Percentiles rank a stretch among this genome's conserved stretches.
phyloP scores from a whole-genome alignment of 148 eudicot species.

The Drosera capensis region DNA sequence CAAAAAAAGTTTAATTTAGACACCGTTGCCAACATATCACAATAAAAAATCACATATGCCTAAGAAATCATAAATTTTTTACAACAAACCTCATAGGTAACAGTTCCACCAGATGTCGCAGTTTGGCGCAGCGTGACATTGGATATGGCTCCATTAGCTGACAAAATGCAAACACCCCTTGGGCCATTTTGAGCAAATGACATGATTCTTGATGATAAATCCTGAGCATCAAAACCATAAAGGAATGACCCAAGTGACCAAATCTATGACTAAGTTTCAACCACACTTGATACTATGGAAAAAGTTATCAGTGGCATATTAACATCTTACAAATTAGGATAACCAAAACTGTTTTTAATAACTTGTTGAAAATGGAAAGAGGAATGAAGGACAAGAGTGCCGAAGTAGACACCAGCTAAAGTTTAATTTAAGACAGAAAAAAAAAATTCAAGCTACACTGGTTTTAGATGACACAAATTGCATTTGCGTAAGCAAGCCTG shows the following conservation, averaged over 20 bases:
- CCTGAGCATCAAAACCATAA: conserved; percentile 26
- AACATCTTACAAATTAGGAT: too few species aligned
- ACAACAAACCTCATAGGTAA: conserved; percentile 71
- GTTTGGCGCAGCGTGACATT: conserved; percentile 81
- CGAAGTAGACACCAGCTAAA: too few species aligned
- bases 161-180: conserved; percentile 67
- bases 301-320: background rate
- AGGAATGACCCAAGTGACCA: background rate
- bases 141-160: conserved; percentile 78
- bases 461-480: too few species aligned
- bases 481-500: too few species aligned
- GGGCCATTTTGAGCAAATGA: conserved; percentile 83
- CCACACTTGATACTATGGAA: background rate
- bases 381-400: too few species aligned
- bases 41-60: too few species aligned
- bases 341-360: too few species aligned
- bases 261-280: background rate
- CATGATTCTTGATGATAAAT: conserved; percentile 67
- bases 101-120: conserved; percentile 72
- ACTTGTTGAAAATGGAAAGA: too few species aligned
- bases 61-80: background rate
- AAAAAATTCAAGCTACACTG: too few species aligned
- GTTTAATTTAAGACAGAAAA: too few species aligned
- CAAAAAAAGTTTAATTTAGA: background rate
- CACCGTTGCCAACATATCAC: too few species aligned